Base-by-base conservation (phyloP, 1,139 yeast species). In the Suhomyces taliae region DNA sequence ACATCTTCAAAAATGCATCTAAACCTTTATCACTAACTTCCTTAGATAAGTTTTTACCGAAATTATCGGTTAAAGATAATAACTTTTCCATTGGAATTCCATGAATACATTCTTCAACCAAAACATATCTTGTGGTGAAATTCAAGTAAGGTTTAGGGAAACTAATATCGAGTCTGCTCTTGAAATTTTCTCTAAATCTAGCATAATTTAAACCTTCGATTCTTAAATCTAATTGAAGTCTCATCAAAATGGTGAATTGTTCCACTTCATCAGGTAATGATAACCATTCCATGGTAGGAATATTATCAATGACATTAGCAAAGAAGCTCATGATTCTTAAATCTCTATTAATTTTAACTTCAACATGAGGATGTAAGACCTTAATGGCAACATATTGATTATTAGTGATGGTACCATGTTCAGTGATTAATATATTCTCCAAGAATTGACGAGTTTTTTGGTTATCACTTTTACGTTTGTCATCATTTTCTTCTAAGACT, bases 201-300 rank as follows among this genome's bases (percentile, higher is more conserved):
- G 80, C 74, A 51, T 93, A 70, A 61, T 93, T 93, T 54, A 85
- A 72, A 0, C 95, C 95, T 63, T 93, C 99, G 34, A 93, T 89
- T 55, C 98, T 74, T 49, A 93, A 70, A 65, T 93, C 99, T 50
- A 95, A 70, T 65, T 93, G 99, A 44, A 90, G 67, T 43, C 84
- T 81, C 98, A 93, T 93, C 69, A 95, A 78, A 1, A 83, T 72
- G 1, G 90, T 78, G 64, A 93, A 93, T 59, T 90, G 95, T 37
- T 84, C 88, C 2, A 93, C 98, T 65, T 95, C 99, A 52, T 86
- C 95, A 0, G 98, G 99, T 43, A 93, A 70, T 6, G 97, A 89
- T 7, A 93, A 72, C 99, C 99, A 93, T 64, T 93, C 97, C 96
- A 93, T 89, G 0, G 96, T 90, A 1, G 99, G 99, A 2, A 91